A percentile compares a stretch with the other conserved stretches of the same genome.
phyloP scores from a whole-genome alignment of 192 early-diverging fungal genomes.

The Neocallimastix lanati region DNA sequence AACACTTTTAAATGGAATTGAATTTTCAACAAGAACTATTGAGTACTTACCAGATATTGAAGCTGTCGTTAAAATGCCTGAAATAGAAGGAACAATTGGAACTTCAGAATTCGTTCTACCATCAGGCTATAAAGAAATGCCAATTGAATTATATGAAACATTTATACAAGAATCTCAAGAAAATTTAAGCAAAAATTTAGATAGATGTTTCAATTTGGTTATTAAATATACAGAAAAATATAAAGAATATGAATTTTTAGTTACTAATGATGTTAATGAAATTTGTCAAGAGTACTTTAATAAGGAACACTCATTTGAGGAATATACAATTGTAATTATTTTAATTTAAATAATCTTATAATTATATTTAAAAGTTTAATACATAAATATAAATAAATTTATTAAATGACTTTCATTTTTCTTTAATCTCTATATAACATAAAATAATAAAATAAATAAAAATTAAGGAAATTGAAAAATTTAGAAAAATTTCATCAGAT shows the following conservation, averaged over 20 bases:
- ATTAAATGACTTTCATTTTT: no score
- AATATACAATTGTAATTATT: slow-evolving; percentile 18
- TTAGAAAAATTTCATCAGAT: slow-evolving; percentile 11
- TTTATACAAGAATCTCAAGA: slow-evolving; percentile 11
- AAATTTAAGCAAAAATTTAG: slow-evolving; percentile 12
- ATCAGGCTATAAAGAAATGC: slow-evolving; percentile 1
- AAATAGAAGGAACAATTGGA: background rate
- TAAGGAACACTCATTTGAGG: slow-evolving; percentile 28
- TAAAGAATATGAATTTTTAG: slow-evolving; percentile 18
- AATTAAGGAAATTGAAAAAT: slow-evolving; percentile 30
- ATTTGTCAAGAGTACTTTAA: slow-evolving; percentile 17
- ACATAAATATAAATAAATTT: no score
- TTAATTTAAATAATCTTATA: no score
- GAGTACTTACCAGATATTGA: background rate
- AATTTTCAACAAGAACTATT: background rate
- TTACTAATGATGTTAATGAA: slow-evolving; percentile 9
- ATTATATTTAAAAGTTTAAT: no score
- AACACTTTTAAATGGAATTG: background rate
- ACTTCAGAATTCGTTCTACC: slow-evolving; percentile 1
- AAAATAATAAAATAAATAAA: background rate
- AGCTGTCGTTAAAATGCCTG: background rate
- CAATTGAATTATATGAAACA: slow-evolving; percentile 6
- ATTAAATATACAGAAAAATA: slow-evolving; percentile 20
- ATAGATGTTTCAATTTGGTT: slow-evolving; percentile 21
- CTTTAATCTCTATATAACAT: no score